These are phyloP conservation scores for Phialemoniopsis sp. DNA, from an alignment of 2,329 filamentous ascomycete species.

Conservation along the genomic window DNA sequence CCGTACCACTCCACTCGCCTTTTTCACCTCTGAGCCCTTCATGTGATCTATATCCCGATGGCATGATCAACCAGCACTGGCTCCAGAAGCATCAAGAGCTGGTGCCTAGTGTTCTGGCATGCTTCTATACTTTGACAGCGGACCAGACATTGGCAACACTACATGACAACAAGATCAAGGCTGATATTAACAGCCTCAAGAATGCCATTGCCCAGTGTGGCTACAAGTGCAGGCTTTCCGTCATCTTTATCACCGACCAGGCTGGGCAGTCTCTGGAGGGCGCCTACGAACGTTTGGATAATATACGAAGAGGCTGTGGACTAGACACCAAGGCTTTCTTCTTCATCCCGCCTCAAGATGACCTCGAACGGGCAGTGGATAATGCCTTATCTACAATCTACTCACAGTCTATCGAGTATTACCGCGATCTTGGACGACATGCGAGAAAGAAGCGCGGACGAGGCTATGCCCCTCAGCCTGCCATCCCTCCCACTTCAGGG, in stretches of 20 bases:
- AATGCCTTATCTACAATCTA: conserved; percentile 71
- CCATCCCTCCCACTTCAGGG: conserved; percentile 74
- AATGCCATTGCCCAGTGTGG: conserved; percentile 62
- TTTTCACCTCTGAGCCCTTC: conserved; percentile 84
- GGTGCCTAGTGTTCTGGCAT: conserved; percentile 75
- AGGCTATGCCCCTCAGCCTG: conserved; percentile 73
- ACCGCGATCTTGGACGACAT: conserved; percentile 90
- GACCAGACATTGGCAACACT: conserved; percentile 70
- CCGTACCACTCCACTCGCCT: conserved; percentile 75
- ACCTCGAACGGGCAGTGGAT: conserved; percentile 70
- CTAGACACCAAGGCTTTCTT: conserved; percentile 84
- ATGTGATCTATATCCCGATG: conserved; percentile 84
- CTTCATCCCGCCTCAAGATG: conserved; percentile 70
- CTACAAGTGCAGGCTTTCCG: conserved; percentile 73
- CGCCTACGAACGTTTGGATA: conserved; percentile 66
- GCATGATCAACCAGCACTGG: conserved; percentile 78
- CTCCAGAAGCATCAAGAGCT: conserved; percentile 83
- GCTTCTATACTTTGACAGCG: conserved; percentile 73
- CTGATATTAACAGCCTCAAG: conserved; percentile 77
- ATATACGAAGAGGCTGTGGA: conserved; percentile 73
- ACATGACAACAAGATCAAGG: conserved; percentile 84
- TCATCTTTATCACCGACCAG: conserved; percentile 74
- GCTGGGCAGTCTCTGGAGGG: conserved; percentile 44
- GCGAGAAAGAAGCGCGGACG: conserved; percentile 81
- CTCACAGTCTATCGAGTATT: conserved; percentile 78